phyloP scores from a whole-genome alignment of 1,139 yeast genomes.

The Debaryomycetaceae sp. region DNA sequence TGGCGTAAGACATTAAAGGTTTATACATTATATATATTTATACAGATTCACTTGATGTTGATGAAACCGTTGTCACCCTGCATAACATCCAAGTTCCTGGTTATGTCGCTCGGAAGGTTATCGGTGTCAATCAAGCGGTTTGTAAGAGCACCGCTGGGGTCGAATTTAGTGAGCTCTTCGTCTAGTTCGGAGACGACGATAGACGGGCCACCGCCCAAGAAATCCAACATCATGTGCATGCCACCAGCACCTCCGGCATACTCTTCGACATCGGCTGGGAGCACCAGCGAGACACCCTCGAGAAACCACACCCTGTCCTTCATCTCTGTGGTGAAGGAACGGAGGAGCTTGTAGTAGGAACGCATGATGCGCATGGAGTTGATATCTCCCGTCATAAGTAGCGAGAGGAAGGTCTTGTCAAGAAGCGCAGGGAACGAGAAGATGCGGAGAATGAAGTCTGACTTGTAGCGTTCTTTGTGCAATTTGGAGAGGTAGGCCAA shows the following conservation, averaged over 20 bases:
- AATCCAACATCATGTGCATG: slow-evolving; percentile 87
- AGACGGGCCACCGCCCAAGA: slow-evolving; percentile 69
- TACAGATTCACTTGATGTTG: slow-evolving; percentile 23
- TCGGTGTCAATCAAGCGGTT: slow-evolving; percentile 50
- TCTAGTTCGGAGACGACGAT: slow-evolving; percentile 43
- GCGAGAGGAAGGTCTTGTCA: slow-evolving; percentile 71
- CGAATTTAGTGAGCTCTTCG: slow-evolving; percentile 44
- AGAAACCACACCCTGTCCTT: slow-evolving; percentile 90
- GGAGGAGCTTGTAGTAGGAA: slow-evolving; percentile 75
- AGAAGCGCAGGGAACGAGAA: slow-evolving; percentile 92
- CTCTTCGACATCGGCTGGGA: slow-evolving; percentile 81
- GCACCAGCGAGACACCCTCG: slow-evolving; percentile 84
- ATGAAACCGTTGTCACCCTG: slow-evolving; percentile 40
- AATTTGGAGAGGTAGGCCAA: slow-evolving; percentile 82
- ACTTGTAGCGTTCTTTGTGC: slow-evolving; percentile 75
- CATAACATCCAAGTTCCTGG: slow-evolving; percentile 47
- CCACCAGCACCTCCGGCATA: slow-evolving; percentile 83
- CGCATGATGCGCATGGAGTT: slow-evolving; percentile 89
- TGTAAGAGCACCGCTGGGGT: slow-evolving; percentile 34
- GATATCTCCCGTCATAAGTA: slow-evolving; percentile 79
- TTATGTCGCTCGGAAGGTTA: slow-evolving; percentile 55
- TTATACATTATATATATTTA: background rate
- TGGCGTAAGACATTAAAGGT: background rate
- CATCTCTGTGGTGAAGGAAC: slow-evolving; percentile 82
- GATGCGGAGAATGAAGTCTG: slow-evolving; percentile 81